Evolutionary conservation across 495 filamentous ascomycete species (phyloP).

Genomic region (Apodospora peruviana): DNA sequence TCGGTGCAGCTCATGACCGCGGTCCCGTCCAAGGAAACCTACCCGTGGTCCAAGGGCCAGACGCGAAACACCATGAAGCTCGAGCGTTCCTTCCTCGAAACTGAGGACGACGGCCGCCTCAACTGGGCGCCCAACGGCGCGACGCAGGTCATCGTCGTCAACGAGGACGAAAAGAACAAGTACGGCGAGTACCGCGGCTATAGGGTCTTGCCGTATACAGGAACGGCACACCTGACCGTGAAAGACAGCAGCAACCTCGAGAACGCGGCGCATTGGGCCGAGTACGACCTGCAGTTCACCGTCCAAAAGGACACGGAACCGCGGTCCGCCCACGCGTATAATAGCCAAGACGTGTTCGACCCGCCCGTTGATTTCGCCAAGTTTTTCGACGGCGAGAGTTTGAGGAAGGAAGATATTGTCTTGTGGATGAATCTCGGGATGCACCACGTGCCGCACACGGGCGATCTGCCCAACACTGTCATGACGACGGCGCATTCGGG

Average conservation of each 20-base stretch:
- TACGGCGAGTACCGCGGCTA: slow-evolving; percentile 54
- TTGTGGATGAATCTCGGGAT: slow-evolving; percentile 53
- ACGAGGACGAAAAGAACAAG: slow-evolving; percentile 44
- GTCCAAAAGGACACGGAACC: slow-evolving; percentile 52
- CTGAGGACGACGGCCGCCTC: slow-evolving; percentile 42
- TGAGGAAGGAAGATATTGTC: slow-evolving; percentile 51
- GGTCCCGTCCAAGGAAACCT: slow-evolving; percentile 29
- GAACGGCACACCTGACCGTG: slow-evolving; percentile 41
- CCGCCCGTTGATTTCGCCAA: slow-evolving; percentile 51
- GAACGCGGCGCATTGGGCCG: slow-evolving; percentile 43
- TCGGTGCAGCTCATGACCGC: slow-evolving; percentile 38
- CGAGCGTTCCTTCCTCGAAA: slow-evolving; percentile 35
- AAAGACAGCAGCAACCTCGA: slow-evolving; percentile 41
- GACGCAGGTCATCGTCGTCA: slow-evolving; percentile 47
- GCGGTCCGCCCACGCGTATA: slow-evolving; percentile 37
- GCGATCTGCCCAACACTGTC: slow-evolving; percentile 50
- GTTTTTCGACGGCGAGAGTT: slow-evolving; percentile 49
- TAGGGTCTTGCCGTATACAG: slow-evolving; percentile 35
- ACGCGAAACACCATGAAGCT: slow-evolving; percentile 52
- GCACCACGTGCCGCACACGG: slow-evolving; percentile 53
- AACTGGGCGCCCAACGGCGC: slow-evolving; percentile 48
- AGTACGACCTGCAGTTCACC: slow-evolving; percentile 45
- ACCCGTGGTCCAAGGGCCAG: slow-evolving; percentile 41
- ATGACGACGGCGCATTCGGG: slow-evolving; percentile 41
- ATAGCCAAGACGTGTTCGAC: slow-evolving; percentile 40